Percentiles rank a stretch among this genome's conserved stretches.
Conservation (phyloP, 345 rosid species). For the Gossypium longicalyx region DNA sequence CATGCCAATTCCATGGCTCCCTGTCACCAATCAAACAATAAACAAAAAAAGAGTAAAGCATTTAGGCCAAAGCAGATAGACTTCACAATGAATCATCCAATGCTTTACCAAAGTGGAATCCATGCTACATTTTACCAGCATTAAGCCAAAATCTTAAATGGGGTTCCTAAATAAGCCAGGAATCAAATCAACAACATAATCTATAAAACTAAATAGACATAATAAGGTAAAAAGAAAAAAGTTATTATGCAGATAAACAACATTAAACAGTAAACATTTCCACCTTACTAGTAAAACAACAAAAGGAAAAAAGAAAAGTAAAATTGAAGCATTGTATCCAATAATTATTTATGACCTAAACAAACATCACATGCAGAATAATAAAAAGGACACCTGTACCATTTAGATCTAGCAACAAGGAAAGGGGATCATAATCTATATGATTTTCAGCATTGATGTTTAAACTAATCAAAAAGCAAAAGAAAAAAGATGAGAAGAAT, state of each 20-base stretch:
- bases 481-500: background rate
- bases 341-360: background rate
- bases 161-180: background rate
- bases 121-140: background rate
- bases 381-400: background rate
- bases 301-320: background rate
- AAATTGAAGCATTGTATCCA: slow-evolving; percentile 12
- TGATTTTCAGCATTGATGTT: slow-evolving; percentile 2
- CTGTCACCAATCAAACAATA: slow-evolving; percentile 25
- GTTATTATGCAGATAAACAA: background rate
- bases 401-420: slow-evolving; percentile 12
- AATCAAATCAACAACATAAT: background rate
- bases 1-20: slow-evolving; percentile 41
- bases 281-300: slow-evolving; percentile 3
- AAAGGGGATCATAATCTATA: slow-evolving; percentile 9
- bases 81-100: background rate
- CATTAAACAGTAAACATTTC: slow-evolving; percentile 1
- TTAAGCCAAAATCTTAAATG: background rate
- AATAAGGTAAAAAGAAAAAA: background rate
- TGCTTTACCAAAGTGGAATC: background rate
- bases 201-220: background rate
- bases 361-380: slow-evolving; percentile 11
- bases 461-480: background rate
- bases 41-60: background rate
- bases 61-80: background rate